These are phyloP conservation scores for Leptographium radiaticola DNA, from an alignment of 2,329 filamentous ascomycete genomes.

Conservation along the genomic window DNA sequence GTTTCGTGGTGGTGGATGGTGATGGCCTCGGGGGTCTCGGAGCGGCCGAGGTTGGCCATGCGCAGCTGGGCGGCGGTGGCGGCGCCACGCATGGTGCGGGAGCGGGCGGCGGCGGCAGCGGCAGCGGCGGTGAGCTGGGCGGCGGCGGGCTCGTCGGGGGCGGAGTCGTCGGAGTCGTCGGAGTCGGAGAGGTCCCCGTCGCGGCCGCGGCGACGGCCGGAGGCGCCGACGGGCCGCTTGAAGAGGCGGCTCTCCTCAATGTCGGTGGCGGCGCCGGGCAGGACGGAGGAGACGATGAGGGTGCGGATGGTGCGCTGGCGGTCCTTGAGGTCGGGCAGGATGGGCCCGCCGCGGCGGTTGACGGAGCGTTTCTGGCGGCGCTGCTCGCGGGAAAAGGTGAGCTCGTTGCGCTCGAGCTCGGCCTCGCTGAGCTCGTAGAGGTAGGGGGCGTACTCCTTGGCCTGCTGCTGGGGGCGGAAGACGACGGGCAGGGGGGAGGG, in stretches of 20 bases:
- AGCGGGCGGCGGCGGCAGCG: slow-evolving; percentile 62
- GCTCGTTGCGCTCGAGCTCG: slow-evolving; percentile 80
- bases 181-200: slow-evolving; percentile 74
- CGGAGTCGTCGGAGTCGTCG: slow-evolving; percentile 81
- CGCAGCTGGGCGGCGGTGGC: slow-evolving; percentile 77
- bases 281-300: slow-evolving; percentile 78
- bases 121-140: slow-evolving; percentile 32
- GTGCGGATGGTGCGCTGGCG: slow-evolving; percentile 87
- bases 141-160: slow-evolving; percentile 62
- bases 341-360: slow-evolving; percentile 82
- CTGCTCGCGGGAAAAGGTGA: slow-evolving; percentile 87
- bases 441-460: slow-evolving; percentile 88
- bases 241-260: slow-evolving; percentile 79
- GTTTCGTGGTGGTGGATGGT: slow-evolving; percentile 59
- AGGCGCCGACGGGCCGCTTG: slow-evolving; percentile 56
- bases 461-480: slow-evolving; percentile 82
- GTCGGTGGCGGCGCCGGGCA: slow-evolving; percentile 70
- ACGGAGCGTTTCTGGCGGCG: slow-evolving; percentile 89
- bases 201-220: slow-evolving; percentile 40
- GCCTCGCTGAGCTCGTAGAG: slow-evolving; percentile 87
- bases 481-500: slow-evolving; percentile 70
- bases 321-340: slow-evolving; percentile 91
- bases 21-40: slow-evolving; percentile 66
- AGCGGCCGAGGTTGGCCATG: slow-evolving; percentile 70
- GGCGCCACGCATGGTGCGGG: slow-evolving; percentile 77